A percentile compares a stretch with the other conserved stretches of the same genome.
phyloP scores from a whole-genome alignment of 2,329 filamentous ascomycete genomes.

The Pseudocercospora vitis region DNA sequence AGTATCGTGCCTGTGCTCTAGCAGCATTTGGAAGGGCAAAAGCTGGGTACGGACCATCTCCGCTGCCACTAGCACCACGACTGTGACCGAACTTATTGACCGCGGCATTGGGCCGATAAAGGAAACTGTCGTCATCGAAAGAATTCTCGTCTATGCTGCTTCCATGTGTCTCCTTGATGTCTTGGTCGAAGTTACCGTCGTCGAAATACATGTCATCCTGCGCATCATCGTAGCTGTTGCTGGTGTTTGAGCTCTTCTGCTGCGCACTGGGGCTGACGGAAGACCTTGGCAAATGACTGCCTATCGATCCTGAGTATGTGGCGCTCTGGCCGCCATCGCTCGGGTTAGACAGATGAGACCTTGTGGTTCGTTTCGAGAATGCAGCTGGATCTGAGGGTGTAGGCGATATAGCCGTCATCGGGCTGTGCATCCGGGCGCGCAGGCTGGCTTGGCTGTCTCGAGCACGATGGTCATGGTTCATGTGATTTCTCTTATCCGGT shows the following conservation, averaged over 20 bases:
- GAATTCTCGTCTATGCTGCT: conserved; percentile 38
- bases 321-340: conserved; percentile 19
- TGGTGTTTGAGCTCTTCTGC: background rate
- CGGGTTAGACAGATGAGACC: conserved; percentile 1
- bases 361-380: conserved; percentile 1
- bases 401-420: background rate
- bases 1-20: conserved; percentile 29
- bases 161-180: conserved; percentile 25
- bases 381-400: background rate
- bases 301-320: conserved; percentile 20
- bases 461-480: background rate
- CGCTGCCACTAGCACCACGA: conserved; percentile 20
- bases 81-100: conserved; percentile 21
- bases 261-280: conserved; percentile 4
- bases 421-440: background rate
- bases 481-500: background rate
- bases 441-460: background rate
- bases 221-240: conserved; percentile 9
- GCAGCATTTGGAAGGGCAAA: conserved; percentile 35
- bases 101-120: conserved; percentile 24
- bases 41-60: conserved; percentile 36
- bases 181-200: conserved; percentile 38
- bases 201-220: conserved; percentile 41
- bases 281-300: conserved; percentile 4
- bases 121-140: conserved; percentile 38